Percentiles rank a stretch among this genome's conserved stretches.
Evolutionary conservation across 441 rosid genomes (phyloP).

Genomic region (Biscutella laevigata): DNA sequence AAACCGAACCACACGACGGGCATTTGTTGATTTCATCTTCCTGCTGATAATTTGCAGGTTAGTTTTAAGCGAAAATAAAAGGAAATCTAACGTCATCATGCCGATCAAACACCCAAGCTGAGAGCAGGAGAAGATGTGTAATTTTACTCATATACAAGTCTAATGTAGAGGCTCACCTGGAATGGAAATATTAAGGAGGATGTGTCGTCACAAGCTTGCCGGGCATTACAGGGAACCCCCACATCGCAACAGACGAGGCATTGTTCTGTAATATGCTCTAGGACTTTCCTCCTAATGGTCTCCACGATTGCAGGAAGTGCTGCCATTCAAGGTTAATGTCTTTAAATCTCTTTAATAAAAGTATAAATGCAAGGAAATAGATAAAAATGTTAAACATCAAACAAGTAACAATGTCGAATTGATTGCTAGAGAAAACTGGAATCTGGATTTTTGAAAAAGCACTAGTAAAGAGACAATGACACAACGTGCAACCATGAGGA

Average conservation of each 20-base stretch:
- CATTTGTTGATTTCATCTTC: constrained; percentile 70
- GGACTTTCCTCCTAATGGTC: constrained; percentile 59
- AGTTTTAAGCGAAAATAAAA: background rate
- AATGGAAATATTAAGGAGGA: constrained; percentile 89
- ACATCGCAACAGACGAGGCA: constrained; percentile 93
- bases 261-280: constrained; percentile 81
- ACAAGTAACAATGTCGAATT: background rate
- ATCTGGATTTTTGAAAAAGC: constrained; percentile 5
- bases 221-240: constrained; percentile 83
- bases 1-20: constrained; percentile 48
- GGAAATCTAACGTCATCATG: background rate
- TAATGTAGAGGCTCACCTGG: constrained; percentile 44
- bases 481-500: background rate
- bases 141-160: background rate
- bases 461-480: background rate
- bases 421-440: constrained; percentile 1
- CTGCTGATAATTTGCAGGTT: constrained; percentile 45
- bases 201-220: constrained; percentile 82
- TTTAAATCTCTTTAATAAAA: constrained; percentile 12
- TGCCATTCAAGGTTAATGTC: constrained; percentile 30
- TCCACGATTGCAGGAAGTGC: constrained; percentile 81
- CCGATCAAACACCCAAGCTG: background rate
- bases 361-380: background rate
- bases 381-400: background rate
- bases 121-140: background rate